phyloP scores from a whole-genome alignment of 257 asterid species.

The Primulina eburnea region DNA sequence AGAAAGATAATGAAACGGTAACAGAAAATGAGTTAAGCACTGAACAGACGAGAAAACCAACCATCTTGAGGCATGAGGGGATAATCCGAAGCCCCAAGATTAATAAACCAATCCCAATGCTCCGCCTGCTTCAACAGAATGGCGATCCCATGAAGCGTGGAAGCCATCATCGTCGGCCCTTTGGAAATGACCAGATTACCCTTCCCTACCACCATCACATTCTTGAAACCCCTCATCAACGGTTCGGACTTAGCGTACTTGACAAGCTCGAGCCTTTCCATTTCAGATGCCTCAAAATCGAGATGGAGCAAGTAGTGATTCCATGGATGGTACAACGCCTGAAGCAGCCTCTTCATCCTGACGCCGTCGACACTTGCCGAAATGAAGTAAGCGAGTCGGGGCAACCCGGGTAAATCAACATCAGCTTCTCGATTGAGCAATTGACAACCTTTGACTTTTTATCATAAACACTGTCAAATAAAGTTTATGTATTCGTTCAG shows the following conservation, averaged over 20 bases:
- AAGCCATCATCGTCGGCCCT: constrained; percentile 78
- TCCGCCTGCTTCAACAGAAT: constrained; percentile 58
- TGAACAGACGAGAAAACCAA: constrained; percentile 28
- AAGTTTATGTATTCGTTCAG: too few relatives aligned
- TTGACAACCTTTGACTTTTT: too few relatives aligned
- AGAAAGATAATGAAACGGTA: background rate
- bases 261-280: constrained; percentile 71
- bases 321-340: constrained; percentile 80
- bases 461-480: too few relatives aligned
- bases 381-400: constrained; percentile 76
- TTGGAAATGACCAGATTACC: constrained; percentile 67
- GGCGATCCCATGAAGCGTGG: constrained; percentile 75
- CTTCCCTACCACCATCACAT: constrained; percentile 83
- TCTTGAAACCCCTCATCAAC: constrained; percentile 46
- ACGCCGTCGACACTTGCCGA: constrained; percentile 61
- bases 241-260: constrained; percentile 53
- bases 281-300: constrained; percentile 70
- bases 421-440: constrained; percentile 10
- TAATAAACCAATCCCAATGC: constrained; percentile 93
- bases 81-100: constrained; percentile 81
- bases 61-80: constrained; percentile 97
- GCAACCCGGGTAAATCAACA: constrained; percentile 41
- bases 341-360: constrained; percentile 66
- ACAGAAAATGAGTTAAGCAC: background rate
- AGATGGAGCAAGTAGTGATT: constrained; percentile 77